Conservation (phyloP, 345 rosid genomes). For the Hibiscus tridactylites region DNA sequence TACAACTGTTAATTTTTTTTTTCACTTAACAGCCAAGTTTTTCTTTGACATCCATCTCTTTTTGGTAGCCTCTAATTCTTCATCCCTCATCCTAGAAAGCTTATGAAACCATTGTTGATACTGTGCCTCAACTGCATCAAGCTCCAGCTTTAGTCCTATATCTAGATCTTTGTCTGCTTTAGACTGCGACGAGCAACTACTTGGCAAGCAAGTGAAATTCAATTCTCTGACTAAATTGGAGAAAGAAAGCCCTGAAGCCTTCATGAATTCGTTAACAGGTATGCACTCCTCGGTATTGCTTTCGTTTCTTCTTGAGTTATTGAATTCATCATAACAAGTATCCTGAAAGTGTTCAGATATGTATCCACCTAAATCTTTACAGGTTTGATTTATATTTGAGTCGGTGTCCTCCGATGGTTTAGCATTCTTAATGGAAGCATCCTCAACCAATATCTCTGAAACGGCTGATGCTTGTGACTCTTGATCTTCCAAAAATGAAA, state of each 20-base stretch:
- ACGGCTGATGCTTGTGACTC: slow-evolving; percentile 31
- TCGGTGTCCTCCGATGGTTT: slow-evolving; percentile 19
- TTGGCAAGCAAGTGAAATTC: slow-evolving; percentile 24
- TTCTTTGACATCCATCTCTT: slow-evolving; percentile 52
- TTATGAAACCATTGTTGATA: slow-evolving; percentile 50
- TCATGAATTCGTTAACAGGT: slow-evolving; percentile 15
- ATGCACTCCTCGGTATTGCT: slow-evolving; percentile 18
- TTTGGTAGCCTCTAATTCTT: slow-evolving; percentile 53
- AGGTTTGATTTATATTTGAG: slow-evolving; percentile 21
- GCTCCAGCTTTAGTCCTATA: slow-evolving; percentile 46
- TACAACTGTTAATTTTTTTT: neutral
- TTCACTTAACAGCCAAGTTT: slow-evolving; percentile 18
- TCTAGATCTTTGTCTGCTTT: slow-evolving; percentile 24
- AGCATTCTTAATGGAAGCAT: slow-evolving; percentile 18
- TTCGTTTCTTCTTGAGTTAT: slow-evolving; percentile 16
- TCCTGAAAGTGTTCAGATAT: slow-evolving; percentile 26
- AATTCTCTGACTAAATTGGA: slow-evolving; percentile 21
- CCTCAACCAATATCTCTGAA: slow-evolving; percentile 32
- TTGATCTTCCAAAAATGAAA: slow-evolving; percentile 28
- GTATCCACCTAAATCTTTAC: slow-evolving; percentile 18
- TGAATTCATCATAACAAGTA: slow-evolving; percentile 18
- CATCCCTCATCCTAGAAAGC: slow-evolving; percentile 59
- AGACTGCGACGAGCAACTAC: slow-evolving; percentile 27
- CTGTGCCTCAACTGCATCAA: slow-evolving; percentile 54
- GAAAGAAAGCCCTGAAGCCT: slow-evolving; percentile 20